Evolutionary conservation across 2,329 filamentous ascomycete genomes (phyloP), one percentile per base, ranked within the genome.

Genomic region (Fusarium sp.): DNA sequence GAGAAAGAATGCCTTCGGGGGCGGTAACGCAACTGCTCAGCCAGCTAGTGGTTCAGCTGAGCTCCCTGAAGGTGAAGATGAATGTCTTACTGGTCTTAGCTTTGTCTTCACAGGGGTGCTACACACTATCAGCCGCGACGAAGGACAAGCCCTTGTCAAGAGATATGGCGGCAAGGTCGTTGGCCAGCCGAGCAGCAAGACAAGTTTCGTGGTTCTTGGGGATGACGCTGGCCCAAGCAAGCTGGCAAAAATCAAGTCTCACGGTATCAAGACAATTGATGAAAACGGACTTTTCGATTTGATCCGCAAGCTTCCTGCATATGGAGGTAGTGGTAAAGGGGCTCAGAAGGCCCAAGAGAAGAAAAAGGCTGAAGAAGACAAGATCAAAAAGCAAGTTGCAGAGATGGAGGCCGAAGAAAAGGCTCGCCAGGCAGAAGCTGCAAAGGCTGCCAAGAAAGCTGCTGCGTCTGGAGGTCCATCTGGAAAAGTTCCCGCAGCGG

Each of bases 51-150:
- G 86, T 10, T 78, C 82, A 9, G 86, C 81, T 27, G 92, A 96
- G 14, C 78, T 97, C 45, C 95, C 95, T 0, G 84, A 86, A 17
- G 95, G 95, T 8, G 88, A 88, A 48, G 91, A 95, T 10, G 96
- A 97, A 68, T 99, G 95, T 72, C 84, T 99, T 52, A 88, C 88
- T 50, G 95, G 96, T 0, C 81, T 98, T 51, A 90, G 87, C 0
- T 99, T 99, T 71, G 95, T 99, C 25, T 99, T 99, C 70, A 99
- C 96, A 1, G 95, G 95, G 21, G 83, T 97, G 21, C 80, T 98
- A 35, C 85, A 91, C 58, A 88, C 85, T 0, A 84, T 98, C 53
- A 88, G 90, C 39, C 88, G 95, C 58, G 93, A 96, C 6, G 93
- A 97, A 68, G 94, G 87, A 2, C 89, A 93, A 65, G 88, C 85